phyloP scores from a whole-genome alignment of 495 filamentous ascomycete genomes.

The Talaromyces adpressus region DNA sequence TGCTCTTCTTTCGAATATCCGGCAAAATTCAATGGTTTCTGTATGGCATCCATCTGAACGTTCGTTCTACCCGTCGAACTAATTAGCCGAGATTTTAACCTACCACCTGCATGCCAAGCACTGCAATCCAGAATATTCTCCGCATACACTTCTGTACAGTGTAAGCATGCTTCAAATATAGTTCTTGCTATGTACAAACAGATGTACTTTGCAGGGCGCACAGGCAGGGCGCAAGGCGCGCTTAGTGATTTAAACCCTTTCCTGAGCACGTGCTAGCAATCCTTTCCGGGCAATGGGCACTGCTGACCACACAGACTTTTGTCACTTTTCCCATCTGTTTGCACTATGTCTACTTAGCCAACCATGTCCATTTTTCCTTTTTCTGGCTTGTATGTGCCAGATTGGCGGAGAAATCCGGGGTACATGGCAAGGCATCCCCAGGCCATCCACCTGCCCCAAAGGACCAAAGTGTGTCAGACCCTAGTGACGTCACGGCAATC shows the following conservation, averaged over 20 bases:
- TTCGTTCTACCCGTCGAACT: no score
- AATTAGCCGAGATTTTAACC: no score
- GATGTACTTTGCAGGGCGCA: not conserved
- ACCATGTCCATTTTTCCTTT: not conserved
- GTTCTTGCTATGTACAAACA: not conserved
- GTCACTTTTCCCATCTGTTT: not conserved
- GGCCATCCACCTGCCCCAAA: not conserved
- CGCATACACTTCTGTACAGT: not conserved
- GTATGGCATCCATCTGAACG: no score
- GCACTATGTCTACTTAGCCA: not conserved
- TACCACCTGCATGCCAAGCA: not conserved
- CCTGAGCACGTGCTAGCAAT: not conserved
- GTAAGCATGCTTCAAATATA: not conserved
- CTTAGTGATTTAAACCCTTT: not conserved
- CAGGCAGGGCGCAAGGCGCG: not conserved
- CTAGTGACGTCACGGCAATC: not conserved
- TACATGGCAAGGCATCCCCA: not conserved
- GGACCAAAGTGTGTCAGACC: not conserved
- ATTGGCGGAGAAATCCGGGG: slow-evolving; percentile 2
- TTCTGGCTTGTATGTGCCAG: not conserved
- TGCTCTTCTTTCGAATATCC: no score
- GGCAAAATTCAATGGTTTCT: no score
- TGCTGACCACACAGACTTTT: not conserved
- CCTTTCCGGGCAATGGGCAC: not conserved
- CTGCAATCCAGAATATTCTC: not conserved